These are phyloP conservation scores for Alternaria sp. DNA, from an alignment of 2,329 filamentous ascomycete genomes.

Conservation along the genomic window DNA sequence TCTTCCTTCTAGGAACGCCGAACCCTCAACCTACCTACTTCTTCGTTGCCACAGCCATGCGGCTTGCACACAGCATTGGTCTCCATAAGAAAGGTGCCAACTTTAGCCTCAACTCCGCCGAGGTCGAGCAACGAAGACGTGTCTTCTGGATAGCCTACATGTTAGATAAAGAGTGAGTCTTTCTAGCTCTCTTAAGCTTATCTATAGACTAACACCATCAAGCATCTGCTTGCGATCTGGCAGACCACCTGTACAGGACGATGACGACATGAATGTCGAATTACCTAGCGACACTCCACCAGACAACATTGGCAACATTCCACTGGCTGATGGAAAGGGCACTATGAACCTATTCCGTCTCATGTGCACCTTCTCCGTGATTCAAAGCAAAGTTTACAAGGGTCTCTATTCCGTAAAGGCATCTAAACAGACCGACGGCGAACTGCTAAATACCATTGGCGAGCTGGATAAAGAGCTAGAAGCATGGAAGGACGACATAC, in stretches of 20 bases:
- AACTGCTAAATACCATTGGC: slow-evolving; percentile 92
- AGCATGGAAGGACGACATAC: slow-evolving; percentile 95
- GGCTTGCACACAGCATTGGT: slow-evolving; percentile 91
- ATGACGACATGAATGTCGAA: slow-evolving; percentile 93
- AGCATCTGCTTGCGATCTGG: slow-evolving; percentile 76
- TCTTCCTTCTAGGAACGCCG: slow-evolving; percentile 95
- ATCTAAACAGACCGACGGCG: slow-evolving; percentile 88
- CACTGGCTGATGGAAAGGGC: slow-evolving; percentile 83
- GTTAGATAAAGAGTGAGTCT: slow-evolving; percentile 71
- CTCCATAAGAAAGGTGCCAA: slow-evolving; percentile 91
- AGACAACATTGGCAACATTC: slow-evolving; percentile 95
- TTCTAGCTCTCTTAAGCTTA: not conserved
- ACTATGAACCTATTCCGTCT: slow-evolving; percentile 95
- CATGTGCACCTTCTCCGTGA: slow-evolving; percentile 89
- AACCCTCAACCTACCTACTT: slow-evolving; percentile 96
- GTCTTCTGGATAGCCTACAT: slow-evolving; percentile 82
- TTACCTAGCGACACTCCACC: slow-evolving; percentile 88
- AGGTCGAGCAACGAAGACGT: slow-evolving; percentile 87
- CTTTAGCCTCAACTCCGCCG: slow-evolving; percentile 91
- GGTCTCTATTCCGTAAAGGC: slow-evolving; percentile 91
- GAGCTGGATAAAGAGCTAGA: slow-evolving; percentile 85
- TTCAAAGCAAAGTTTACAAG: slow-evolving; percentile 94
- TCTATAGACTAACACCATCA: slow-evolving; percentile 25
- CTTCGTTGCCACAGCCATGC: slow-evolving; percentile 87
- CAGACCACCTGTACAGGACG: slow-evolving; percentile 74